Base-by-base conservation (phyloP, 352 stramenopile species). In the Pythium folliculosum region DNA sequence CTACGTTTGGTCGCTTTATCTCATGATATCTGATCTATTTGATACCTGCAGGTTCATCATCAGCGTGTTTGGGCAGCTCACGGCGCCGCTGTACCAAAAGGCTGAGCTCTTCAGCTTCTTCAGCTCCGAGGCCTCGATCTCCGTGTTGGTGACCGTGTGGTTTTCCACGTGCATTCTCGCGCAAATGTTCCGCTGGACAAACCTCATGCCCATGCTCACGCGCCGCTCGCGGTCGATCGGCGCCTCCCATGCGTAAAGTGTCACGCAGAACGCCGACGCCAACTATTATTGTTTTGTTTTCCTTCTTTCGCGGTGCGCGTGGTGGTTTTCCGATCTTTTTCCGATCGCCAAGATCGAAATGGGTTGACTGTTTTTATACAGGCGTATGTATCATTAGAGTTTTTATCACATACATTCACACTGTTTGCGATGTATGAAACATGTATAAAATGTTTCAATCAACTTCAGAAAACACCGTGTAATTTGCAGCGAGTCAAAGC, bases 141-240 rank as follows among this genome's bases (percentile, higher is more conserved):
- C 82, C 44, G 65, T 95, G 49, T 73, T 95, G 21, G 80, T 95
- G 48, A 95, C 88, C 17, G 86, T 93, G 25, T 95, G 88, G 88
- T 95, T 95, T 73, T 94, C 86, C 30, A 95, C 88, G 40, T 94
- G 88, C 77, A 95, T 95, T 63, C 77, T 95, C 43, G 88, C 88
- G 65, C 88, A 94, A 61, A 86, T 95, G 80, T 94, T 95, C 50
- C 81, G 80, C 27, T 92, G 82, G 82, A 92, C 78, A 21, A 87
- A 90, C 62, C 74, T 95, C 53, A 81, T 92, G 76, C 82, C 86
- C 21, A 81, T 94, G 60, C 67, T 93, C 63, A 67, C 56, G 8
- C 67, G 67, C 50, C 70, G 70, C 43, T 37, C 47, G 7, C 49
- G 54, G 17, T 32, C 37, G 1, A 30, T 45, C 19, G n/a, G 49